Base-by-base conservation (phyloP, 163 green algal species). In the Scenedesmus sp. region DNA sequence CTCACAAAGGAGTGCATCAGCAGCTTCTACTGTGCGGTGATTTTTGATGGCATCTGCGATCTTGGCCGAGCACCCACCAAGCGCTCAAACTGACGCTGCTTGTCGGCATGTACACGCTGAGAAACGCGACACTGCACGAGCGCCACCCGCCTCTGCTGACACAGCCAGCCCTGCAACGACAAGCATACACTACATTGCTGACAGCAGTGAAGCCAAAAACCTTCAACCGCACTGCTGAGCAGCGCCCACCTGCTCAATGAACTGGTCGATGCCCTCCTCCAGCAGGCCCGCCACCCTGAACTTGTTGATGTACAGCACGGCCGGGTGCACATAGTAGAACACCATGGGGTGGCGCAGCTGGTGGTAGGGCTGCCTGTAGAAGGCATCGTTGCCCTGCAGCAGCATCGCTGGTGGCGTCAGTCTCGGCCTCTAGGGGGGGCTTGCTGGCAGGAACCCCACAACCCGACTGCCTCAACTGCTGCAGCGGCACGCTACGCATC, bases 311-410 rank as follows among this genome's bases (percentile, higher is more conserved):
- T 98, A 98, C 30, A 98, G 93, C 73, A 95, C 94, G 3, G 96
- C 96, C 37, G 94, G 93, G 91, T 98, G 96, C 49, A 94, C 94
- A 81, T 97, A 98, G 92, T 98, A 98, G 90, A 98, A 98, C 81
- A 98, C 96, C 93, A 97, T 97, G 82, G 96, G 96, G 93, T 98
- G 96, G 70, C 96, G 94, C 87, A 98, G 95, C 94, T 96, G 95
- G 90, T 98, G 96, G 93, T 97, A 96, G 0, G 96, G 96, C 89
- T 95, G 96, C 18, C 96, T 92, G 37, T 95, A 93, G 91, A 96
- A 98, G 24, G 95, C 92, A 78, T 97, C 95, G 49, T 92, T 92
- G 81, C 94, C 95, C 89, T 92, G 83, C 81, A 81, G 72, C 9
- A 81, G 18, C 26, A 68, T 61, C 24, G 43, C 82, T 35, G 82